Percentiles rank a stretch among this genome's conserved stretches.
Evolutionary conservation across 176 grass and related monocot genomes (phyloP).

Genomic region (Oryza brachyantha): DNA sequence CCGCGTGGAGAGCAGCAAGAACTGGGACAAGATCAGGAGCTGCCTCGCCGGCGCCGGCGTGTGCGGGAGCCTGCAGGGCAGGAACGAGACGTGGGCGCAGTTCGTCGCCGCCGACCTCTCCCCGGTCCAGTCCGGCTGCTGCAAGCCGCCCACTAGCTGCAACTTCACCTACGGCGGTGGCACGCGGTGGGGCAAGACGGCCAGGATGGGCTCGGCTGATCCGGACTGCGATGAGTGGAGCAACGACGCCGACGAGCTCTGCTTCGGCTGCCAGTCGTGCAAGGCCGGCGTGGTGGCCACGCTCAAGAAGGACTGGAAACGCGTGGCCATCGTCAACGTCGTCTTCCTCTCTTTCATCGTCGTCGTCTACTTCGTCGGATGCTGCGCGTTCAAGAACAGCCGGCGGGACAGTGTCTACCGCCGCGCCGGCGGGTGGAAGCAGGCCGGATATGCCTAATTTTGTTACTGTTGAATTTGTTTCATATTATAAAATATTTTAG

Average conservation of each 20-base stretch:
- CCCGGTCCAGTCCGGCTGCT: conserved; percentile 70
- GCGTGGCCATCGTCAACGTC: conserved; percentile 52
- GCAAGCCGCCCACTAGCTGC: conserved; percentile 65
- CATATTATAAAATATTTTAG: no score
- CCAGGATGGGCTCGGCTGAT: background rate
- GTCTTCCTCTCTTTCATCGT: conserved; percentile 53
- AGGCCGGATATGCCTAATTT: conserved; percentile 1
- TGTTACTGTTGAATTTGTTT: no score
- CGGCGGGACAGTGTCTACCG: conserved; percentile 38
- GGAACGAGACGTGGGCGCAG: background rate
- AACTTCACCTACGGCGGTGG: conserved; percentile 50
- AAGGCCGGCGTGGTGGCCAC: conserved; percentile 54
- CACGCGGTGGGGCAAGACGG: conserved; percentile 34
- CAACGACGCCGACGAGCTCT: conserved; percentile 48
- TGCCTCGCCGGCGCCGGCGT: conserved; percentile 45
- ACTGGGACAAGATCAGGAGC: conserved; percentile 41
- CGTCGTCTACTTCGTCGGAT: conserved; percentile 42
- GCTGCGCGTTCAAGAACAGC: conserved; percentile 54
- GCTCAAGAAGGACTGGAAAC: conserved; percentile 56
- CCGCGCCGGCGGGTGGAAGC: conserved; percentile 25
- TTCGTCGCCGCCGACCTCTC: conserved; percentile 29
- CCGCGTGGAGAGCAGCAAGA: conserved; percentile 23
- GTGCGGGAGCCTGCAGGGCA: conserved; percentile 31
- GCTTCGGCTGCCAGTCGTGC: conserved; percentile 66
- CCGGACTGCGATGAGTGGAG: conserved; percentile 56